phyloP scores from a whole-genome alignment of 352 stramenopile species.

The Phytopythium mirpurense region DNA sequence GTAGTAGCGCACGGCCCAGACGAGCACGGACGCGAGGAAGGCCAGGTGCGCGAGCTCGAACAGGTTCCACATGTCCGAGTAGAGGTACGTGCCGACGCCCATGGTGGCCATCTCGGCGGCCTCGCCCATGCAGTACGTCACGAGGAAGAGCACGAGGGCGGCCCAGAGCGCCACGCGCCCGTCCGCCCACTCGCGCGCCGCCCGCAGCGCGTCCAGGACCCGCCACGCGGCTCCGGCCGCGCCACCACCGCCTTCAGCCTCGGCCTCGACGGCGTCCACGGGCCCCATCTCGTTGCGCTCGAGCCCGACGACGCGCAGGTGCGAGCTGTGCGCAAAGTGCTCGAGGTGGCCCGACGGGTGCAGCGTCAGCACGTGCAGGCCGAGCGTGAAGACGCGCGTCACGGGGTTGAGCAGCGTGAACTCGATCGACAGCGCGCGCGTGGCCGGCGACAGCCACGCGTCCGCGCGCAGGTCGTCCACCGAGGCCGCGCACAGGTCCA shows the following conservation, averaged over 20 bases:
- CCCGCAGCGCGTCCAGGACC: slow-evolving; percentile 5
- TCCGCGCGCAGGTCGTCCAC: slow-evolving; percentile 63
- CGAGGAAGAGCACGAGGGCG: slow-evolving; percentile 60
- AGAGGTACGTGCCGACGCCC: slow-evolving; percentile 65
- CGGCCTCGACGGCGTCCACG: background rate
- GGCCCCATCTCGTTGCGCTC: slow-evolving; percentile 42
- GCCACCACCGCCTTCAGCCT: background rate
- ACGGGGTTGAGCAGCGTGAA: slow-evolving; percentile 87
- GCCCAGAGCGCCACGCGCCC: slow-evolving; percentile 65
- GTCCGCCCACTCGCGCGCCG: slow-evolving; percentile 37
- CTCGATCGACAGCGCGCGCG: slow-evolving; percentile 77
- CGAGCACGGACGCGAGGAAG: slow-evolving; percentile 54
- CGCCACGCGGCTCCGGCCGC: background rate
- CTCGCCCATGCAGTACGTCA: slow-evolving; percentile 79
- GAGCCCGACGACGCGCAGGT: slow-evolving; percentile 72
- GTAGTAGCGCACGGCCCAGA: slow-evolving; percentile 67
- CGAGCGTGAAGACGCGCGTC: slow-evolving; percentile 87
- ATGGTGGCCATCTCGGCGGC: slow-evolving; percentile 74
- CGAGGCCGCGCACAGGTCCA: slow-evolving; percentile 62
- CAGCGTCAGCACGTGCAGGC: slow-evolving; percentile 79
- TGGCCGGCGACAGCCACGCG: slow-evolving; percentile 70
- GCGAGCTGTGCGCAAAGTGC: slow-evolving; percentile 76
- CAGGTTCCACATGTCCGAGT: slow-evolving; percentile 86
- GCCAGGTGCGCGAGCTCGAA: slow-evolving; percentile 80
- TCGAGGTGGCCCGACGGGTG: slow-evolving; percentile 78